These are phyloP conservation scores for Amanita muscaria DNA, from an alignment of 768 basidiomycete species.

Conservation along the genomic window DNA sequence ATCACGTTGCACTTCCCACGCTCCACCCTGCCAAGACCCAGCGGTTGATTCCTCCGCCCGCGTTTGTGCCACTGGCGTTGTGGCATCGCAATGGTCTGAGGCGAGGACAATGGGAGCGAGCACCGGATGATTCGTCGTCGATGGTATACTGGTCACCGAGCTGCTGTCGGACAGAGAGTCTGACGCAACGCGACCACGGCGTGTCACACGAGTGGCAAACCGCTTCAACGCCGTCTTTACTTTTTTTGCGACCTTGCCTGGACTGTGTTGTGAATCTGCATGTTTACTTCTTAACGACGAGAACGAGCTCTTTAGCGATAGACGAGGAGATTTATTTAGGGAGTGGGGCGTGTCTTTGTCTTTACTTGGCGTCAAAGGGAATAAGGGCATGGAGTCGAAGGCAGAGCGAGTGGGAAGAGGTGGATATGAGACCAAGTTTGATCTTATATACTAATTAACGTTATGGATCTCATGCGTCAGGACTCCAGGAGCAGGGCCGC, in stretches of 20 bases:
- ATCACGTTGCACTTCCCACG: slow-evolving; percentile 7
- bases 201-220: slow-evolving; percentile 29
- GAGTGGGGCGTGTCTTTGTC: not conserved
- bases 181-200: slow-evolving; percentile 16
- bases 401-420: not conserved
- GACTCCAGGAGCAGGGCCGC: not conserved
- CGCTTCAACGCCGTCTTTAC: slow-evolving; percentile 24
- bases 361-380: slow-evolving; percentile 1
- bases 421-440: too few relatives aligned
- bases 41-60: not conserved
- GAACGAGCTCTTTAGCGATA: not conserved
- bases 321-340: not conserved
- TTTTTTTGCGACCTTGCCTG: slow-evolving; percentile 23
- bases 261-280: slow-evolving; percentile 6
- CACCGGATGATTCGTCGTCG: slow-evolving; percentile 10
- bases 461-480: not conserved
- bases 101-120: not conserved
- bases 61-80: not conserved
- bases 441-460: too few relatives aligned
- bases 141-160: slow-evolving; percentile 7
- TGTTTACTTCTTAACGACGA: slow-evolving; percentile 3
- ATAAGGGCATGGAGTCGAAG: not conserved
- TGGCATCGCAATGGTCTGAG: not conserved
- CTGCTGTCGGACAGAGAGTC: too few relatives aligned
- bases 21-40: not conserved